Percentiles rank a stretch among this genome's conserved stretches.
These are phyloP conservation scores for Jatropha curcas DNA, from an alignment of 345 rosid species.

Conservation along the genomic window DNA sequence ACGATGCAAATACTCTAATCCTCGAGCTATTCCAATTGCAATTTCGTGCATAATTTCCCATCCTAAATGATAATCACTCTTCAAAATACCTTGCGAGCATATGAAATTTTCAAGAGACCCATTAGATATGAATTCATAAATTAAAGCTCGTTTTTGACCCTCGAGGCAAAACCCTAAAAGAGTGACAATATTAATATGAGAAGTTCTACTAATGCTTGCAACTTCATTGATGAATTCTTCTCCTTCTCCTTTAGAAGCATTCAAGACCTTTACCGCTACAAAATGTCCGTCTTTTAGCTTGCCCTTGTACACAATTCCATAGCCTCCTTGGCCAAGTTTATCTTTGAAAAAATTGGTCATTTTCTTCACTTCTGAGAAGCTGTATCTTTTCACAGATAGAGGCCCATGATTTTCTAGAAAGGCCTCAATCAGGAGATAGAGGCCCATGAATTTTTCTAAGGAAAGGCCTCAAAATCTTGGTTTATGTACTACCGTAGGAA, in stretches of 20 bases:
- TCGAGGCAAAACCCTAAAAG: slow-evolving; percentile 1
- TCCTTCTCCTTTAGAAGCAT: background rate
- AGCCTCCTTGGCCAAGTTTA: slow-evolving; percentile 17
- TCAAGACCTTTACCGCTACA: slow-evolving; percentile 4
- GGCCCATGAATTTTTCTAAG: too few relatives aligned
- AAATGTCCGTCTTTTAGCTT: background rate
- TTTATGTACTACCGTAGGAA: background rate
- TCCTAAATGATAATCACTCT: background rate
- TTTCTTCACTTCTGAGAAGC: slow-evolving; percentile 8
- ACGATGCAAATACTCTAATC: too few relatives aligned
- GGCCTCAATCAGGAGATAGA: too few relatives aligned
- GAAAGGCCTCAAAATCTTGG: too few relatives aligned
- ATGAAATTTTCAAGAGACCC: slow-evolving; percentile 15
- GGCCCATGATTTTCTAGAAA: too few relatives aligned
- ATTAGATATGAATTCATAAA: slow-evolving; percentile 12
- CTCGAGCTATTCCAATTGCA: slow-evolving; percentile 6
- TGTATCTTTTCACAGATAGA: slow-evolving; percentile 1
- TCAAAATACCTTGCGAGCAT: background rate
- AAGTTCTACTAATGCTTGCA: too few relatives aligned
- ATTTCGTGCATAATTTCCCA: slow-evolving; percentile 7
- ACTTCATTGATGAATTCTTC: too few relatives aligned
- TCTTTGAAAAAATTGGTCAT: too few relatives aligned
- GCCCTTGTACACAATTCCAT: too few relatives aligned
- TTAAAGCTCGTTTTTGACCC: slow-evolving; percentile 1
- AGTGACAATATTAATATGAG: slow-evolving; percentile 14